Evolutionary conservation across 2,329 filamentous ascomycete species (phyloP), one percentile per base, ranked within the genome.

Genomic region (Immersiporthe knoxdaviesiana): DNA sequence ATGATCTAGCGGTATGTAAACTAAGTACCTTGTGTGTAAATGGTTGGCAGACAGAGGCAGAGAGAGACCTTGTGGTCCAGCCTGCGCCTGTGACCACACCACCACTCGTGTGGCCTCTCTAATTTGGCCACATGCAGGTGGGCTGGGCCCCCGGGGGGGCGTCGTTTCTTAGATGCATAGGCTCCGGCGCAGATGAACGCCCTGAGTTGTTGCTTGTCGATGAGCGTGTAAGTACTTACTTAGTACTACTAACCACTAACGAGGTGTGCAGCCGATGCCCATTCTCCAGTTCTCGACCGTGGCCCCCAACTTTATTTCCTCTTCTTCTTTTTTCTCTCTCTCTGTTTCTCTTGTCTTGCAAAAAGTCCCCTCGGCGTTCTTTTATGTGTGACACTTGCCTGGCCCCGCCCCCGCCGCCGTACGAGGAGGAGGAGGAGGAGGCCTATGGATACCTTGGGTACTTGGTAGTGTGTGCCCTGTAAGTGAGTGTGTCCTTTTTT

Each of bases 181-280:
- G 27, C 50, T 58, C 30, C 11, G 64, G 64, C 64, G 64, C 54
- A 66, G 64, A 66, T 59, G 54, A 47, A 66, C 64, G 64, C 64
- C 64, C 64, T 66, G 24, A 47, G 39, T 6, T 18, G 41, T 18
- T n/a, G 52, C 54, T 54, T 39, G 12, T n/a, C n/a, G n/a, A n/a
- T n/a, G n/a, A n/a, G n/a, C n/a, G n/a, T n/a, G n/a, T n/a, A n/a
- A n/a, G n/a, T n/a, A n/a, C n/a, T n/a, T n/a, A n/a, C n/a, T n/a
- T n/a, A n/a, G n/a, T n/a, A n/a, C n/a, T n/a, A n/a, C n/a, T 66
- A 8, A 16, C 47, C n/a, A 32, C 24, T n/a, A 35, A 24, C 27
- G 3, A 10, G 11, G 30, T n/a, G 30, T 18, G 24, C 47, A 54
- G 30, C 44, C 10, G n/a, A n/a, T 54, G 24, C 62, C n/a, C 21